phyloP scores from a whole-genome alignment of 768 basidiomycete genomes.

The Trametes gibbosa region DNA sequence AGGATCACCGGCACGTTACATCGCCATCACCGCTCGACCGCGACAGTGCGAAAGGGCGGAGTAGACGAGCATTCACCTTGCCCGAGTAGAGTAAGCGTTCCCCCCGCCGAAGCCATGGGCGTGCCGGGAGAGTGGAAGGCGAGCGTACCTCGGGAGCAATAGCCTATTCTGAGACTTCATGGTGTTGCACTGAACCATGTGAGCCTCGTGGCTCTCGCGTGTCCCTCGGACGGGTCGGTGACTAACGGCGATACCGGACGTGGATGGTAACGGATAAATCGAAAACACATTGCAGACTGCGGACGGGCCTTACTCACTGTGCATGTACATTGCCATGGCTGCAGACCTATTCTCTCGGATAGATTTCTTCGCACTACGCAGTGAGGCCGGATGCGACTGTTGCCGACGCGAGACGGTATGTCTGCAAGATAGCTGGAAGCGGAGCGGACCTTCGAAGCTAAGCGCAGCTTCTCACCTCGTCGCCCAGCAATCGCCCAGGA shows the following conservation, averaged over 20 bases:
- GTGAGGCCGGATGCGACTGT: too few relatives aligned
- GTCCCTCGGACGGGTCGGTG: constrained; percentile 10
- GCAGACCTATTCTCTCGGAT: neutral
- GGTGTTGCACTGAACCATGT: constrained; percentile 2
- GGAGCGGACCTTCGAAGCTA: neutral
- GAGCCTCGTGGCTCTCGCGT: constrained; percentile 22
- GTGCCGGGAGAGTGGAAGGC: constrained; percentile 8
- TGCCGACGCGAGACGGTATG: neutral
- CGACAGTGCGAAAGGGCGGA: constrained; percentile 15
- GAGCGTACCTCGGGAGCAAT: constrained; percentile 6
- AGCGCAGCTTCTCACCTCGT: constrained; percentile 11
- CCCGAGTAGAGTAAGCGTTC: constrained; percentile 16
- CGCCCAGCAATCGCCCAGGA: neutral
- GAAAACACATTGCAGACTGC: neutral
- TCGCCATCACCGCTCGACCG: constrained; percentile 12
- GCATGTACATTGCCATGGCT: neutral
- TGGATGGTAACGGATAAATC: neutral
- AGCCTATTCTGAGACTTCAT: constrained; percentile 9
- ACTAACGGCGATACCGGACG: constrained; percentile 15
- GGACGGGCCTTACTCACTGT: neutral
- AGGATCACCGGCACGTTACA: constrained; percentile 17
- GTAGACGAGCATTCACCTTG: constrained; percentile 4
- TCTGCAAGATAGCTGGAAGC: constrained; percentile 10
- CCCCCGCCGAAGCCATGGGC: constrained; percentile 10
- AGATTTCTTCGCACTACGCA: neutral